Percentiles rank a stretch among this genome's conserved stretches.
phyloP scores from a whole-genome alignment of 192 early-diverging fungal species.

The Nowakowskiella sp. region DNA sequence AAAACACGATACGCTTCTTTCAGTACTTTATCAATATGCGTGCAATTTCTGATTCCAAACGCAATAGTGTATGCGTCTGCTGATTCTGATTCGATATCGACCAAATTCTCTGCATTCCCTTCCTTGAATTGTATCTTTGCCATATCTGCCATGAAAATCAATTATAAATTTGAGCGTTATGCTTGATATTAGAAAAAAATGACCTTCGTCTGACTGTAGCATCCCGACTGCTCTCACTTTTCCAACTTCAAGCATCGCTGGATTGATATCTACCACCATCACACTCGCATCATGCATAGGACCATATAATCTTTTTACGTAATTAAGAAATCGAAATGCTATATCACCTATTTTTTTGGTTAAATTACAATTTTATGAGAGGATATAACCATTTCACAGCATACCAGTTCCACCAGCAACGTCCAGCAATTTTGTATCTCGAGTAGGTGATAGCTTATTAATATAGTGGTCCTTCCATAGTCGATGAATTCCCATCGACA shows the following conservation, averaged over 20 bases:
- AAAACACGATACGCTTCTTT: constrained; percentile 87
- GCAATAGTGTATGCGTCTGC: constrained; percentile 95
- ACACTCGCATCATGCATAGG: constrained; percentile 51
- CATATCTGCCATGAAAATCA: constrained; percentile 20
- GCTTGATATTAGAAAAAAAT: not conserved
- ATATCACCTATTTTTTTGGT: too few relatives aligned
- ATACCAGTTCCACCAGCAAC: constrained; percentile 95
- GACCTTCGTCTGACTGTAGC: constrained; percentile 14
- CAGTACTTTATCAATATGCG: constrained; percentile 80
- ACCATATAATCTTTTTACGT: constrained; percentile 61
- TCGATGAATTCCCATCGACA: constrained; percentile 88
- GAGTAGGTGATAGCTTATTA: constrained; percentile 66
- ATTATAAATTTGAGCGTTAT: constrained; percentile 7
- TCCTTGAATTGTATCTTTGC: constrained; percentile 65
- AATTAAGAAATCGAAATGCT: constrained; percentile 88
- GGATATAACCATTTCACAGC: constrained; percentile 6
- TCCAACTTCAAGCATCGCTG: constrained; percentile 89
- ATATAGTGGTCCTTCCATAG: constrained; percentile 97
- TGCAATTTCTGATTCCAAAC: constrained; percentile 97
- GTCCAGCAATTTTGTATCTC: constrained; percentile 79
- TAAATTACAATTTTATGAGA: too few relatives aligned
- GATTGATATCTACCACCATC: constrained; percentile 92
- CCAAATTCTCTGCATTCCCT: constrained; percentile 85
- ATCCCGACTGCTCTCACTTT: constrained; percentile 44
- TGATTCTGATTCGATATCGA: constrained; percentile 60